phyloP scores from a whole-genome alignment of 2,329 filamentous ascomycete species.

The Alternaria angustiovoidea region DNA sequence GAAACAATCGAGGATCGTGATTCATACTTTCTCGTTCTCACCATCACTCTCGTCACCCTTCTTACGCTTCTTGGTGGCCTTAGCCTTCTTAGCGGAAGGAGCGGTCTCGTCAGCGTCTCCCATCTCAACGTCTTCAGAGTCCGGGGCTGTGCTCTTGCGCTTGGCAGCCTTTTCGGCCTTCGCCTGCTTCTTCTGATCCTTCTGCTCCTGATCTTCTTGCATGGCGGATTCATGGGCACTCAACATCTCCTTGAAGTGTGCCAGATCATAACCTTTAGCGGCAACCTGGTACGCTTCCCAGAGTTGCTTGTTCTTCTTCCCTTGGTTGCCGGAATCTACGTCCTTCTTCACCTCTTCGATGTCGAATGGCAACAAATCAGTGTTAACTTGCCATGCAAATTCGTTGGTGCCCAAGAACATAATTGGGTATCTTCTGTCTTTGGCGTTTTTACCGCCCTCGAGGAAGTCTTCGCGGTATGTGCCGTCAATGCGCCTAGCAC shows the following conservation, averaged over 20 bases:
- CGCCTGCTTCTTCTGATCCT: constrained; percentile 67
- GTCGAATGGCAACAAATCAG: constrained; percentile 79
- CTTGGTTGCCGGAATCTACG: constrained; percentile 76
- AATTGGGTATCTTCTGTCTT: constrained; percentile 87
- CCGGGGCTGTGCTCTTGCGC: constrained; percentile 50
- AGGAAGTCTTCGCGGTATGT: constrained; percentile 86
- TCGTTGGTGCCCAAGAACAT: constrained; percentile 97
- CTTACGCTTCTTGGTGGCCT: constrained; percentile 75
- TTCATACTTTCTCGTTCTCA: constrained; percentile 69
- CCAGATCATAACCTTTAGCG: constrained; percentile 76
- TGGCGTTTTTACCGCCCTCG: constrained; percentile 84
- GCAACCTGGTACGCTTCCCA: constrained; percentile 82
- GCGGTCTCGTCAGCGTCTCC: constrained; percentile 51
- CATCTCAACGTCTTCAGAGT: constrained; percentile 51
- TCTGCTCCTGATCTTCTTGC: constrained; percentile 67
- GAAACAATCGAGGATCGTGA: background rate
- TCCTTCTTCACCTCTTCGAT: constrained; percentile 75
- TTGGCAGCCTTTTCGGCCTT: constrained; percentile 64
- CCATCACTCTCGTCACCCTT: constrained; percentile 70
- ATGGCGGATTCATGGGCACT: constrained; percentile 64
- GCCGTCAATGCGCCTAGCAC: constrained; percentile 81
- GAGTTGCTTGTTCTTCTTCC: constrained; percentile 84
- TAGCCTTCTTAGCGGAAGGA: constrained; percentile 46
- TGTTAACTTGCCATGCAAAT: constrained; percentile 94
- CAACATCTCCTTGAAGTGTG: constrained; percentile 85